Percentiles rank a stretch among this genome's conserved stretches.
phyloP scores from a whole-genome alignment of 768 basidiomycete species.

The Termitomyces sp. region DNA sequence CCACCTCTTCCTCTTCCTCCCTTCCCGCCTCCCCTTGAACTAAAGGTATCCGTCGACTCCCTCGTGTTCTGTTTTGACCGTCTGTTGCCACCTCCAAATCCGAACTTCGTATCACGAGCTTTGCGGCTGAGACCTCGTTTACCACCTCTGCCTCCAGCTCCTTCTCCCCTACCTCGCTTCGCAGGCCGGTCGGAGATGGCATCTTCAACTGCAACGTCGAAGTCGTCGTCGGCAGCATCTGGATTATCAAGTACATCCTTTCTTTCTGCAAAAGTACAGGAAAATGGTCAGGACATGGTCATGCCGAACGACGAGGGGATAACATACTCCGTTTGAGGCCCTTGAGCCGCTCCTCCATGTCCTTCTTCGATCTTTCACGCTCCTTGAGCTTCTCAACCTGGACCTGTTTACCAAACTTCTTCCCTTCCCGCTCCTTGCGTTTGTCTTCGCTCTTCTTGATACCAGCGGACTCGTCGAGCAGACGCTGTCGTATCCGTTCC shows the following conservation, averaged over 20 bases:
- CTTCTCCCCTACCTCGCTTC: conserved; percentile 50
- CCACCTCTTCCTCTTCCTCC: conserved; percentile 26
- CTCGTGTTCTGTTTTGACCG: conserved; percentile 80
- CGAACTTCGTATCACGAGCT: conserved; percentile 77
- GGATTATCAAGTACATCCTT: conserved; percentile 76
- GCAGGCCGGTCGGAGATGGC: conserved; percentile 73
- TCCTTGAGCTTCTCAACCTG: conserved; percentile 94
- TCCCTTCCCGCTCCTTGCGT: conserved; percentile 87
- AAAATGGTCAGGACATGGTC: background rate
- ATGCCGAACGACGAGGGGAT: background rate
- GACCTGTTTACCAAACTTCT: conserved; percentile 98
- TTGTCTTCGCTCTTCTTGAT: conserved; percentile 94
- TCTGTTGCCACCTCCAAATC: conserved; percentile 69
- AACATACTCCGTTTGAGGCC: conserved; percentile 86
- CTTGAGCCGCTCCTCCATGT: conserved; percentile 84
- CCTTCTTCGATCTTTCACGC: conserved; percentile 86
- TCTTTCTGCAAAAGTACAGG: conserved; percentile 54
- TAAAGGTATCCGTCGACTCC: conserved; percentile 78
- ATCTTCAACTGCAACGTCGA: conserved; percentile 90
- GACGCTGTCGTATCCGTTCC: conserved; percentile 89
- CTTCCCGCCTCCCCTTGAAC: conserved; percentile 28
- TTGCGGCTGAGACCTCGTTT: conserved; percentile 44
- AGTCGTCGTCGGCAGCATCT: conserved; percentile 62
- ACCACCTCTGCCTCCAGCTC: conserved; percentile 33
- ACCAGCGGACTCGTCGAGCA: conserved; percentile 83